Evolutionary conservation across 1,284 basidiomycete species (phyloP).

Genomic region (Hypsizygus ulmarius): DNA sequence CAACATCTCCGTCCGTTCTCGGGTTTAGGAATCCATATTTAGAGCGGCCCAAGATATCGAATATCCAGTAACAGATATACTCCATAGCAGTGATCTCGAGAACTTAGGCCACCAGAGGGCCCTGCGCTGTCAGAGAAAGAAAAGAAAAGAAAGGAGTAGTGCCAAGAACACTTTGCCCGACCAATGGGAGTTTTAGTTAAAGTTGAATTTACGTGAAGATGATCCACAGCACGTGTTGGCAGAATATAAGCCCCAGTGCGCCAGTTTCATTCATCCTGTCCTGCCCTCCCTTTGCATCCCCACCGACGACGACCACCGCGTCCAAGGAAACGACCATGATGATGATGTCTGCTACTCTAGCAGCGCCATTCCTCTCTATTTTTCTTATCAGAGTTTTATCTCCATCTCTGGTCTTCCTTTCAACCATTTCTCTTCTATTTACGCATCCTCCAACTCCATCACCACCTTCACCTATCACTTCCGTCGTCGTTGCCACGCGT

Average conservation of each 20-base stretch:
- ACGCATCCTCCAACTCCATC: constrained; percentile 44
- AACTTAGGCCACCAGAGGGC: no score
- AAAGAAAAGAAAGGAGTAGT: background rate
- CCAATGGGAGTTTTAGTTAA: no score
- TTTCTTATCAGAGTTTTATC: constrained; percentile 61
- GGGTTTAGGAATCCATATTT: no score
- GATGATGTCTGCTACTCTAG: constrained; percentile 30
- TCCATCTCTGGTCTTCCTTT: constrained; percentile 58
- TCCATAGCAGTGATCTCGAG: no score
- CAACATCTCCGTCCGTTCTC: no score
- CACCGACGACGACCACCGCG: constrained; percentile 14
- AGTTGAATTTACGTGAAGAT: constrained; percentile 19
- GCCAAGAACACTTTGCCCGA: constrained; percentile 3
- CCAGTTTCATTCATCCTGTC: constrained; percentile 14
- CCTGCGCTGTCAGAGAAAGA: no score
- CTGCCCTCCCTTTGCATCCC: constrained; percentile 14
- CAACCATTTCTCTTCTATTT: constrained; percentile 57
- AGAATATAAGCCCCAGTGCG: constrained; percentile 20
- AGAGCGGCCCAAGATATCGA: no score
- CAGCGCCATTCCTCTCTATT: constrained; percentile 38
- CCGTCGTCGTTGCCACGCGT: constrained; percentile 69
- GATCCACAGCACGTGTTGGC: constrained; percentile 22
- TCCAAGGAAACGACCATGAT: constrained; percentile 23
- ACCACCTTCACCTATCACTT: constrained; percentile 63
- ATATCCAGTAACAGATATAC: no score